Conservation (phyloP, 805 yeast species). For the Candida insectalens region DNA sequence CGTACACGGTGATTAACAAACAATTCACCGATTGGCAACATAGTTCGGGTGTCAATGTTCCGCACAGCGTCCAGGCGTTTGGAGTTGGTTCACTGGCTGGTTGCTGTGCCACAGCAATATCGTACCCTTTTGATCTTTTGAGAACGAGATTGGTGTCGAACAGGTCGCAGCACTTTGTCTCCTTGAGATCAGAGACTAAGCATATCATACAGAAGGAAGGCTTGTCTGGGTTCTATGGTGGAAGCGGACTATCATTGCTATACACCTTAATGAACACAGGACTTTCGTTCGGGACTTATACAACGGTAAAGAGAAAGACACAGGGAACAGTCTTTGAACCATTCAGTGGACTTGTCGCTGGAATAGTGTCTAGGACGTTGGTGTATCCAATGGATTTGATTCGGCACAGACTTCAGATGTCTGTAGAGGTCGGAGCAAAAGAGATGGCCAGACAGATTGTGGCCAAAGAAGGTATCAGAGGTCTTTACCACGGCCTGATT, state of each 20-base stretch:
- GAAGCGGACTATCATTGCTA: slow-evolving; percentile 39
- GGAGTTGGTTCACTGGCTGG: slow-evolving; percentile 77
- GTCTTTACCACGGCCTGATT: slow-evolving; percentile 66
- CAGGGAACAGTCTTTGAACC: slow-evolving; percentile 36
- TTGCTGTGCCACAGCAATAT: slow-evolving; percentile 51
- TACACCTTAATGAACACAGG: slow-evolving; percentile 70
- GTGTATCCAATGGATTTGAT: slow-evolving; percentile 84
- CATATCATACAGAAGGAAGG: slow-evolving; percentile 28
- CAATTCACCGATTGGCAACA: slow-evolving; percentile 25
- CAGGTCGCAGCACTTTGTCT: slow-evolving; percentile 24
- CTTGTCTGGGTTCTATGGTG: slow-evolving; percentile 36
- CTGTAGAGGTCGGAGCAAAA: slow-evolving; percentile 10
- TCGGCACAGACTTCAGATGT: slow-evolving; percentile 68
- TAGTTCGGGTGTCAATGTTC: slow-evolving; percentile 15
- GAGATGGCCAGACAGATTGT: slow-evolving; percentile 31
- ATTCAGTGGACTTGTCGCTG: slow-evolving; percentile 66
- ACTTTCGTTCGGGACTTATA: slow-evolving; percentile 63
- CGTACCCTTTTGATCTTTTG: slow-evolving; percentile 88
- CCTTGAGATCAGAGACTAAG: slow-evolving; percentile 24
- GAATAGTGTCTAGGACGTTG: slow-evolving; percentile 57
- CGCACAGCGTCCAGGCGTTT: slow-evolving; percentile 32
- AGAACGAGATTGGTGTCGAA: slow-evolving; percentile 81
- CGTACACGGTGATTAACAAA: slow-evolving; percentile 49
- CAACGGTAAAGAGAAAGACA: slow-evolving; percentile 29
- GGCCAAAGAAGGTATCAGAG: slow-evolving; percentile 47